A percentile compares a stretch with the other conserved stretches of the same genome.
Evolutionary conservation across 2,329 filamentous ascomycete species (phyloP).

Genomic region (Dactylellina haptotyla): DNA sequence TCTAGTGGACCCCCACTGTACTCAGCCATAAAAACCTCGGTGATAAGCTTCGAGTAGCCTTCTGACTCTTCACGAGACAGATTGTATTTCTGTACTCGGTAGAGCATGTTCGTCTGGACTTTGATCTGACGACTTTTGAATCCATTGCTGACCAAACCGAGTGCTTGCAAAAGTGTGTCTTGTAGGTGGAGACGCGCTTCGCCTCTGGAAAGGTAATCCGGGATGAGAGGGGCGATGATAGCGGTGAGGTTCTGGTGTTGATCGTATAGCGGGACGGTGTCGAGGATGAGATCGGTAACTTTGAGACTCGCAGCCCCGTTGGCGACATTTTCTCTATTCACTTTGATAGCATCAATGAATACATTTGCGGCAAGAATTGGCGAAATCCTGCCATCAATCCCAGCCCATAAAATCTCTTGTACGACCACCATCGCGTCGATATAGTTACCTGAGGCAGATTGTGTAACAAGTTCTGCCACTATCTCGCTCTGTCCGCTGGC

Average conservation of each 20-base stretch:
- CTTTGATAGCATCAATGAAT: constrained; percentile 50
- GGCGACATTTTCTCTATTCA: constrained; percentile 23
- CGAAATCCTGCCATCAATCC: constrained; percentile 43
- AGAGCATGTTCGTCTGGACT: constrained; percentile 90
- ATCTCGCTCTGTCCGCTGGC: constrained; percentile 31
- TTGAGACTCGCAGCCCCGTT: constrained; percentile 14
- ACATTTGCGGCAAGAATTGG: constrained; percentile 31
- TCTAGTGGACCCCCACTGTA: constrained; percentile 63
- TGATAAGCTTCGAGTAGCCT: constrained; percentile 94
- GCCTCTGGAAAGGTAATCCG: constrained; percentile 54
- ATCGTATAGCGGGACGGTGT: constrained; percentile 48
- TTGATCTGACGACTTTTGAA: constrained; percentile 81
- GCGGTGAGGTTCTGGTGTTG: constrained; percentile 26
- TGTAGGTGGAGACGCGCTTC: constrained; percentile 68
- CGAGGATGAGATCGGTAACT: constrained; percentile 37
- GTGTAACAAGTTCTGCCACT: constrained; percentile 38
- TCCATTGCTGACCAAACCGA: constrained; percentile 71
- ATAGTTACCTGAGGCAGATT: constrained; percentile 31
- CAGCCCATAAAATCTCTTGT: constrained; percentile 45
- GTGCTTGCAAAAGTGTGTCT: constrained; percentile 75
- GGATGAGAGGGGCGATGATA: constrained; percentile 45
- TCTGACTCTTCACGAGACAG: constrained; percentile 93
- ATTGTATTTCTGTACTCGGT: constrained; percentile 97
- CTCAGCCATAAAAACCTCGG: constrained; percentile 88
- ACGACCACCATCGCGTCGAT: constrained; percentile 42